Conservation (phyloP, 2,329 filamentous ascomycete genomes). For the Fusarium sp. region DNA sequence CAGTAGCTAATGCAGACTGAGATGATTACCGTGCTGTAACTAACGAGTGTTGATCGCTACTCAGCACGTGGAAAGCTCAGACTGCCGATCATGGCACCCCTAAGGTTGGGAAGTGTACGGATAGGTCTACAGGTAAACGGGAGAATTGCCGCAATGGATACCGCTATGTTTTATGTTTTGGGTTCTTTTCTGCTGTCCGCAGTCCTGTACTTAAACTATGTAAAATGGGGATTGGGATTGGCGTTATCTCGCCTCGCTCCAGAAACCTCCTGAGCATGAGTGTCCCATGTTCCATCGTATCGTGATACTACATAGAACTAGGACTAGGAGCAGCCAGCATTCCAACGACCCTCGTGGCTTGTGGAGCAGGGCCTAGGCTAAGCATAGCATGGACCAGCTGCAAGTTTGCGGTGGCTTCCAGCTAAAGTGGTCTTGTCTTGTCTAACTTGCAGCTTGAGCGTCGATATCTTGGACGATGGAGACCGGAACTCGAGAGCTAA, state of each 20-base stretch:
- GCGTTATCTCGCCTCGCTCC: slow-evolving; percentile 22
- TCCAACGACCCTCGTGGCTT: slow-evolving; percentile 48
- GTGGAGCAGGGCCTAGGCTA: slow-evolving; percentile 43
- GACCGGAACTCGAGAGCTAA: not conserved
- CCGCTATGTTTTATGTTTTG: not conserved
- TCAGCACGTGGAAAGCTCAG: slow-evolving; percentile 27
- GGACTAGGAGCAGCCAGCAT: slow-evolving; percentile 31
- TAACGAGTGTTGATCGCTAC: slow-evolving; percentile 4
- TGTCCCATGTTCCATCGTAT: slow-evolving; percentile 27
- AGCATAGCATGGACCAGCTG: slow-evolving; percentile 29
- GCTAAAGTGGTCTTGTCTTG: slow-evolving; percentile 28
- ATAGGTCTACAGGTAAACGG: not conserved
- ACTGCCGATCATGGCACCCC: slow-evolving; percentile 24
- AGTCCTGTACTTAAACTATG: slow-evolving; percentile 3
- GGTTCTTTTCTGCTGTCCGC: not conserved
- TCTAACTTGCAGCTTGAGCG: not conserved
- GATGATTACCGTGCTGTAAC: not conserved
- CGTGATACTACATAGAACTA: not conserved
- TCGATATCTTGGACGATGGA: slow-evolving; percentile 14
- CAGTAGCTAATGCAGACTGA: not conserved
- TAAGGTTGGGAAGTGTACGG: not conserved
- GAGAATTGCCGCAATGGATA: not conserved
- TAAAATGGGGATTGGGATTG: slow-evolving; percentile 12
- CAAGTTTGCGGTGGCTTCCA: slow-evolving; percentile 35
- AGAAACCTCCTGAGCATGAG: slow-evolving; percentile 24